A percentile compares a stretch with the other conserved stretches of the same genome.
phyloP scores from a whole-genome alignment of 345 rosid genomes.

The Boechera retrofracta region DNA sequence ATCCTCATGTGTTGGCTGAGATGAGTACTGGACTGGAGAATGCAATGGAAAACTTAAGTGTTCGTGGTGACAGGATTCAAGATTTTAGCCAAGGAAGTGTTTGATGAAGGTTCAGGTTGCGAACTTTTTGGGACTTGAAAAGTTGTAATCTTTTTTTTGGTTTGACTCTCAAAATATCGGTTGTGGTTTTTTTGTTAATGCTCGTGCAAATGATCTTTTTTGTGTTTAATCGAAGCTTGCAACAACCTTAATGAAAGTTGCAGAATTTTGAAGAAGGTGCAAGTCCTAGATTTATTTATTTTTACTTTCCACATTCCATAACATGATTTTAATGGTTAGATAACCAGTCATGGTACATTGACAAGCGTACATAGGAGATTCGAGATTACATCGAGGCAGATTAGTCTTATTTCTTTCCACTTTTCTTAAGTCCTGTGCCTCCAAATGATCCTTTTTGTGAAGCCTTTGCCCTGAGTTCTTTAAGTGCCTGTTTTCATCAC shows the following conservation, averaged over 20 bases:
- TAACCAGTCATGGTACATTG: constrained; percentile 12
- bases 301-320: not conserved
- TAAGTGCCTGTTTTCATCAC: constrained; percentile 61
- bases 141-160: constrained; percentile 11
- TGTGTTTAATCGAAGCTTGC: constrained; percentile 1
- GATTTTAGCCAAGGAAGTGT: constrained; percentile 29
- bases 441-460: constrained; percentile 75
- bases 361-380: constrained; percentile 1
- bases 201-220: not conserved
- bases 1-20: constrained; percentile 64
- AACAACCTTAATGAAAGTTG: not conserved
- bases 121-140: constrained; percentile 13
- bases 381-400: not conserved
- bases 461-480: constrained; percentile 84
- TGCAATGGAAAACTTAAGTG: constrained; percentile 39
- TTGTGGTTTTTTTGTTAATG: constrained; percentile 7
- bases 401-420: constrained; percentile 78
- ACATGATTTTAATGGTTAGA: constrained; percentile 5
- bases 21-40: constrained; percentile 52
- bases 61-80: constrained; percentile 41
- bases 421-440: constrained; percentile 92
- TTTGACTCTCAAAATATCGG: not conserved
- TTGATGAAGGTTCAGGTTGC: constrained; percentile 2
- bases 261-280: not conserved
- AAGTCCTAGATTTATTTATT: not conserved